Base-by-base conservation (phyloP, 441 rosid genomes). In the Dalechampia spathulata region DNA sequence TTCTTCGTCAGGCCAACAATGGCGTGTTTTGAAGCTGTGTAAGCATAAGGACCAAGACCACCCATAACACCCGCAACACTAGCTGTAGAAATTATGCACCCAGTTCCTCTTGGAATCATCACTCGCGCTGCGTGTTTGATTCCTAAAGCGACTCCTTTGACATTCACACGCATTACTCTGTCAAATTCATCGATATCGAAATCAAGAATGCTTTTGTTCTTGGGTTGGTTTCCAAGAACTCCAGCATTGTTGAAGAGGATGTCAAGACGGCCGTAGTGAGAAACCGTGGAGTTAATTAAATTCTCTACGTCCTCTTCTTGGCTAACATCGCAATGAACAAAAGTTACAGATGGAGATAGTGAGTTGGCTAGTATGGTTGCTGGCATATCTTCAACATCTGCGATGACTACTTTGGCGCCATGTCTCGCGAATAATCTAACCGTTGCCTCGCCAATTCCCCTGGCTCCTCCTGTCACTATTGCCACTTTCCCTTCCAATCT, bases 11-110 rank as follows among this genome's bases (percentile, higher is more conserved):
- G 61, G 45, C 98, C 98, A 39, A 86, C 81, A 42, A 91, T 78
- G 52, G 96, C 98, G 42, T 91, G 96, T 48, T 87, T 91, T 1
- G 98, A 91, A 4, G 95, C 96, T 9, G 96, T 82, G 64, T 91
- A 91, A 2, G 96, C 83, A 42, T 87, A 92, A 2, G 98, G 96
- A 0, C 96, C 96, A 36, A 90, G 79, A n/a, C 96, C 96, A 0
- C 96, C 94, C 85, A 81, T 71, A 28, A 83, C 86, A 3, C 87
- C 90, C 0, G 95, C 98, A 27, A 83, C 95, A 37, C 98, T 91
- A 0, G 98, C 83, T 0, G 76, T 85, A 3, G 90, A 82, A 47
- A 91, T 80, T 8, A 91, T 83, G 69, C 90, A 80, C 0, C 98
- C 95, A 0, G 62, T 57, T 11, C 83, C 76, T 57, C 81, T 62